Evolutionary conservation across 495 filamentous ascomycete species (phyloP), one percentile per base, ranked within the genome.

Genomic region (Staphylotrichum longicolle): DNA sequence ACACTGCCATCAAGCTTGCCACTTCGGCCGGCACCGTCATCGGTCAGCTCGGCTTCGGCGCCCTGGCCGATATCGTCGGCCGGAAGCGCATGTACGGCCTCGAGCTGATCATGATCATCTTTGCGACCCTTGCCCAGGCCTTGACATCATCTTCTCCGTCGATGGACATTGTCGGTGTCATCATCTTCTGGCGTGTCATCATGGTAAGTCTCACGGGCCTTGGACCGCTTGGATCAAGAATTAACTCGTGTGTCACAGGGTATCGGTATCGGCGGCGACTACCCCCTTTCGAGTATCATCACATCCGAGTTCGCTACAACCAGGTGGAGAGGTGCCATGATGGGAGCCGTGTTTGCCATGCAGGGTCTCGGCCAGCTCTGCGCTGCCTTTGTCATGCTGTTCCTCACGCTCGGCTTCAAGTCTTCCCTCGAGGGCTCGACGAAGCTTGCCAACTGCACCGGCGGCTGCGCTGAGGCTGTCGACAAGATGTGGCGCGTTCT

Each of bases 141-240:
- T 78, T 95, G 49, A 71, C 85, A n/a, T 85, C 88, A 8, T 72
- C 75, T 34, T 91, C 88, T n/a, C 79, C 77, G 11, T 82, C 84
- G 3, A 83, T 92, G 57, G 82, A 87, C 37, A 84, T 95, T 56
- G 79, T 88, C 52, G 91, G 91, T 56, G 63, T 93, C 57, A 80
- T 95, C 48, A 84, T 93, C 70, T 96, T 96, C 81, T 96, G 91
- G 91, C 86, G 91, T 73, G 84, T 95, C 0, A 69, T 96, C 7
- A 91, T 93, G 86, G 82, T 83, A 15, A 74, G 83, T 57, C 11
- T 15, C 44, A 7, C 4, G 32, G 9, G 3, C 20, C 4, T 11
- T 9, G 39, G 20, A 27, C 20, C 20, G 20, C 20, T 27, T 27
- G 20, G 20, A 27, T 27, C 37, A 39, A 39, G 37, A 39, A 39